phyloP scores from a whole-genome alignment of 2,329 filamentous ascomycete genomes.

The Dothiorella sarmentorum region DNA sequence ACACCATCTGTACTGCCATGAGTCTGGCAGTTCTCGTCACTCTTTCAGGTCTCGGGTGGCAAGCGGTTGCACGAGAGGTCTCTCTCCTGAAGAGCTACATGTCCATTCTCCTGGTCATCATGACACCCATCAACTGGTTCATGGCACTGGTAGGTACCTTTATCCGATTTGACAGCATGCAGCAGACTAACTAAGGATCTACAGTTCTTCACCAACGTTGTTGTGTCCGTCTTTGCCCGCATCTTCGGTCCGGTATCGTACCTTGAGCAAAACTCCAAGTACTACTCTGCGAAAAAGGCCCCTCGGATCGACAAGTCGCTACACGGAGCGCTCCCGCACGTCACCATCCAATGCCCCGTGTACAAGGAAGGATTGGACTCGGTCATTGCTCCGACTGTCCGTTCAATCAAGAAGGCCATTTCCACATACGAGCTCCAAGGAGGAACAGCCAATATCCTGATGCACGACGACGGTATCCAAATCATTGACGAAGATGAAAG shows the following conservation, averaged over 20 bases:
- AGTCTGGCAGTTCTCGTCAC: slow-evolving; percentile 64
- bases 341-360: slow-evolving; percentile 77
- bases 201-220: slow-evolving; percentile 74
- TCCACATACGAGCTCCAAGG: slow-evolving; percentile 53
- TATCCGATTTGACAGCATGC: neutral
- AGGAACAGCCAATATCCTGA: slow-evolving; percentile 64
- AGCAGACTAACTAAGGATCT: neutral
- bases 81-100: slow-evolving; percentile 61
- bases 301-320: slow-evolving; percentile 52
- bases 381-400: slow-evolving; percentile 32
- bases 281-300: slow-evolving; percentile 71
- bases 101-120: slow-evolving; percentile 61
- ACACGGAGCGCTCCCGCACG: slow-evolving; percentile 58
- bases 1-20: slow-evolving; percentile 64
- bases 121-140: slow-evolving; percentile 72
- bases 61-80: slow-evolving; percentile 66
- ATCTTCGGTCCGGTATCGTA: slow-evolving; percentile 73
- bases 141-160: slow-evolving; percentile 59
- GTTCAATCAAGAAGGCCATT: slow-evolving; percentile 46
- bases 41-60: slow-evolving; percentile 66
- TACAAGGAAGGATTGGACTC: slow-evolving; percentile 77
- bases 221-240: slow-evolving; percentile 71
- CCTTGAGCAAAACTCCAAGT: slow-evolving; percentile 72
- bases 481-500: slow-evolving; percentile 50
- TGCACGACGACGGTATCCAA: slow-evolving; percentile 69